These are phyloP conservation scores for Trichoderma lentiforme DNA, from an alignment of 2,329 filamentous ascomycete genomes.

Conservation along the genomic window DNA sequence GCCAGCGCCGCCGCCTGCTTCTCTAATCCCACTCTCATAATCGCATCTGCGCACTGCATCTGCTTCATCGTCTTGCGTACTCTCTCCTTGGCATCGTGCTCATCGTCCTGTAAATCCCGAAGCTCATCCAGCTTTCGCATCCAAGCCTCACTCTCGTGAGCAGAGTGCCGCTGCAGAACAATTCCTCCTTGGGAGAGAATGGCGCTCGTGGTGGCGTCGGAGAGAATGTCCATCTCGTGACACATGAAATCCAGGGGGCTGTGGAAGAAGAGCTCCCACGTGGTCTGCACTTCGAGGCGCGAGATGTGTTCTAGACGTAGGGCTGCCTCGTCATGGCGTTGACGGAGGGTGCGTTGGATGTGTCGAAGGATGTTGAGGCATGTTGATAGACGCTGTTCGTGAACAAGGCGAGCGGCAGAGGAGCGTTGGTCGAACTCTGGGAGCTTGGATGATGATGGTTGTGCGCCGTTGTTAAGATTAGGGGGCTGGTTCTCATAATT, in stretches of 20 bases:
- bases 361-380: slow-evolving; percentile 3
- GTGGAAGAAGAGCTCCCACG: slow-evolving; percentile 7
- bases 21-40: not conserved
- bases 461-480: not conserved
- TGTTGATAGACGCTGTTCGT: slow-evolving; percentile 1
- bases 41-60: not conserved
- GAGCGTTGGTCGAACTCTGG: not conserved
- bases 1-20: not conserved
- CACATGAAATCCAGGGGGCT: slow-evolving; percentile 3
- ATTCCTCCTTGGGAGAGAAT: not conserved
- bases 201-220: not conserved
- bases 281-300: not conserved
- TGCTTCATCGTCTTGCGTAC: not conserved
- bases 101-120: not conserved
- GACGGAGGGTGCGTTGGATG: not conserved
- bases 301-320: not conserved
- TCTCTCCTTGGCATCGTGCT: not conserved
- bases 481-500: not conserved
- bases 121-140: not conserved
- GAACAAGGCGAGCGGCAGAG: not conserved
- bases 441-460: not conserved
- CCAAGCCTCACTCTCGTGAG: not conserved
- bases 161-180: not conserved
- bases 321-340: not conserved
- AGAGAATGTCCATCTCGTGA: not conserved